phyloP scores from a whole-genome alignment of 176 grass and related monocot species.

The Rhipidocladum racemiflorum region DNA sequence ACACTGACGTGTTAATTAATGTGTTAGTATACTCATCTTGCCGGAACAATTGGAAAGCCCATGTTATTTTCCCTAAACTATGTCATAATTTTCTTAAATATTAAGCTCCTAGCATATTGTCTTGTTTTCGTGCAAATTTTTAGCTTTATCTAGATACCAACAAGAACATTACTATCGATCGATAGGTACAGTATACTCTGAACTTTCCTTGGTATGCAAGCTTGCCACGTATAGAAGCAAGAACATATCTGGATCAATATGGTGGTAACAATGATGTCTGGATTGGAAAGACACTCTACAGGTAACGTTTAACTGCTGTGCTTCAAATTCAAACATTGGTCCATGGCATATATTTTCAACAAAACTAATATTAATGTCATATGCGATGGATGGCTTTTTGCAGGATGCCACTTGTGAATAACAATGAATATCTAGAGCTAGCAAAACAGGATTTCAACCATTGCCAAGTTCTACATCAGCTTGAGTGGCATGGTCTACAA shows the following conservation, averaged over 20 bases:
- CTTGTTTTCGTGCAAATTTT: neutral
- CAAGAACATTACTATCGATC: neutral
- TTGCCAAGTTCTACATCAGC: conserved; percentile 72
- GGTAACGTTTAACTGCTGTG: conserved; percentile 23
- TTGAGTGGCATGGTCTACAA: conserved; percentile 62
- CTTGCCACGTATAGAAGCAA: conserved; percentile 75
- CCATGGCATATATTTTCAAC: neutral
- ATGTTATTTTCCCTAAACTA: neutral
- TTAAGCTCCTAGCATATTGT: neutral
- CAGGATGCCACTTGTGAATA: conserved; percentile 93
- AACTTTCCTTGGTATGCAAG: conserved; percentile 82
- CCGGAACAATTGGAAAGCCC: neutral
- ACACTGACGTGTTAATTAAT: neutral
- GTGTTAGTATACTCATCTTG: neutral
- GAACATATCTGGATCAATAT: conserved; percentile 82
- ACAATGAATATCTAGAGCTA: conserved; percentile 56
- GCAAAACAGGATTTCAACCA: conserved; percentile 78
- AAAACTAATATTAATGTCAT: neutral
- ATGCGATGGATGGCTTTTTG: neutral
- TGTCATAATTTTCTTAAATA: neutral
- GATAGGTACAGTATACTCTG: conserved; percentile 72
- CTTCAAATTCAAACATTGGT: neutral
- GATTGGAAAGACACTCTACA: conserved; percentile 95
- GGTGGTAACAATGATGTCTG: conserved; percentile 70
- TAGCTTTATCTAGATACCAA: neutral